Evolutionary conservation across 2,329 filamentous ascomycete genomes (phyloP).

Genomic region (Seiridium cupressi): DNA sequence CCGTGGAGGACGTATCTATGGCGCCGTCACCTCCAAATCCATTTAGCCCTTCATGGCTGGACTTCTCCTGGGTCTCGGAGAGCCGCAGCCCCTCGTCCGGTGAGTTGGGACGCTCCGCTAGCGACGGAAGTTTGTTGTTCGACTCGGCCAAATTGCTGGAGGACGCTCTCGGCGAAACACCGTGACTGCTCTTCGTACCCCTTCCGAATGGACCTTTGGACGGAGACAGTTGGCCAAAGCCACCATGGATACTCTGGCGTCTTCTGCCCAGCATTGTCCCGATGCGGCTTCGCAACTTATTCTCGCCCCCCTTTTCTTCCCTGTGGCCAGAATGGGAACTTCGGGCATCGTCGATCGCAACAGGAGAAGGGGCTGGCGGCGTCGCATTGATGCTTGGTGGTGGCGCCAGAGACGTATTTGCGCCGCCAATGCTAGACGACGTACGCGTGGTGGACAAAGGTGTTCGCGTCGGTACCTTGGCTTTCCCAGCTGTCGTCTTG

Average conservation of each 20-base stretch:
- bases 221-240: slow-evolving; percentile 57
- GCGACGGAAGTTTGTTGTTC: slow-evolving; percentile 51
- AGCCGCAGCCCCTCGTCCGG: slow-evolving; percentile 26
- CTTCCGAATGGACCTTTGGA: slow-evolving; percentile 61
- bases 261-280: slow-evolving; percentile 68
- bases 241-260: slow-evolving; percentile 64
- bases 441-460: slow-evolving; percentile 35
- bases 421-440: slow-evolving; percentile 33
- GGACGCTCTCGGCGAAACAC: slow-evolving; percentile 58
- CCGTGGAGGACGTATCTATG: slow-evolving; percentile 28
- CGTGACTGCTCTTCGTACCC: slow-evolving; percentile 62
- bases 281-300: slow-evolving; percentile 60
- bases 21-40: slow-evolving; percentile 38
- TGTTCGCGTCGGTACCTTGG: slow-evolving; percentile 39
- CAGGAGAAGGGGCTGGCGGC: background rate
- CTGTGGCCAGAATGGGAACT: slow-evolving; percentile 45
- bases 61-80: slow-evolving; percentile 29
- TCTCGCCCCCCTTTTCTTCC: slow-evolving; percentile 44
- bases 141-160: slow-evolving; percentile 58
- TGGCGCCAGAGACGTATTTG: slow-evolving; percentile 26
- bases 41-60: slow-evolving; percentile 41
- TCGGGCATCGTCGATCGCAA: slow-evolving; percentile 31
- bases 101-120: slow-evolving; percentile 54
- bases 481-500: slow-evolving; percentile 40
- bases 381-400: slow-evolving; percentile 19